These are phyloP conservation scores for Aspergillus panamensis DNA, from an alignment of 495 filamentous ascomycete genomes.

Conservation along the genomic window DNA sequence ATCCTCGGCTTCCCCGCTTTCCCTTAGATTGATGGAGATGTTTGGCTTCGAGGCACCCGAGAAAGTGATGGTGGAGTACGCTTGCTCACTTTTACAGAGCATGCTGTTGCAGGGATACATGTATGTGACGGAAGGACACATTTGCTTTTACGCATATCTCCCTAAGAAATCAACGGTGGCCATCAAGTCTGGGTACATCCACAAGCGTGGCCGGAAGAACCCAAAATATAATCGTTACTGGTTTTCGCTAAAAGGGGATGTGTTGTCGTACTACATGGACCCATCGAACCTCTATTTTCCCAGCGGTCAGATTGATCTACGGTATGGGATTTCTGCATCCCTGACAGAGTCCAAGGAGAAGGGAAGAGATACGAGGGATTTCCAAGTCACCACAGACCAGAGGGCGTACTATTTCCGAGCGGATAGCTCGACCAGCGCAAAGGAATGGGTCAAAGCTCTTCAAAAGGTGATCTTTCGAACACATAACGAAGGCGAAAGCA, in stretches of 20 bases:
- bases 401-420: constrained; percentile 84
- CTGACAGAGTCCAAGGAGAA: constrained; percentile 68
- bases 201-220: constrained; percentile 85
- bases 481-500: constrained; percentile 93
- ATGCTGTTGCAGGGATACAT: constrained; percentile 92
- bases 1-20: constrained; percentile 46
- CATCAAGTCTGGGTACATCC: constrained; percentile 83
- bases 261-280: constrained; percentile 87
- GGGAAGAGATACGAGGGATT: constrained; percentile 62
- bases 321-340: constrained; percentile 84
- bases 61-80: constrained; percentile 86
- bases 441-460: constrained; percentile 94
- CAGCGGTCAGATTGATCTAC: constrained; percentile 84
- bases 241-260: constrained; percentile 94
- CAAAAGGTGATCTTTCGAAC: constrained; percentile 94
- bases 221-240: constrained; percentile 91
- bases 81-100: constrained; percentile 90
- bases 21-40: constrained; percentile 75
- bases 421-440: constrained; percentile 83
- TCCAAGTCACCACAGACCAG: constrained; percentile 78
- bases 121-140: constrained; percentile 91
- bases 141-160: constrained; percentile 96
- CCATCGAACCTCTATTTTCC: constrained; percentile 88
- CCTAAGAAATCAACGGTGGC: constrained; percentile 81
- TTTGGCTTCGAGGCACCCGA: constrained; percentile 82